These are phyloP conservation scores for Verticillium nubilum DNA, from an alignment of 2,329 filamentous ascomycete species.

Conservation along the genomic window DNA sequence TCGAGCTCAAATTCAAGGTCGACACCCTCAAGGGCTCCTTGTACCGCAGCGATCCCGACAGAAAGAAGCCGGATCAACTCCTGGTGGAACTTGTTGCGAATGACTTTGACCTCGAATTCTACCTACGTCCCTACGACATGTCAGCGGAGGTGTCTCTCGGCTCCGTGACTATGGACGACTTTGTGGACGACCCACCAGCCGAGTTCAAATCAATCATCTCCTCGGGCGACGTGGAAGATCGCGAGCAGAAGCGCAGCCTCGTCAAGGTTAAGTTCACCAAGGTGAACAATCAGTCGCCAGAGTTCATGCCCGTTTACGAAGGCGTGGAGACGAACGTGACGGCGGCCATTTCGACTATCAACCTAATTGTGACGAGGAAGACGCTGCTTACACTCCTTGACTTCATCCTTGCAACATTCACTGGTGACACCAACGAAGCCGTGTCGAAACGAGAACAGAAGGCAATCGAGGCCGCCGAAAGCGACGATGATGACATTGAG, in stretches of 20 bases:
- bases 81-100: slow-evolving; percentile 90
- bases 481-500: slow-evolving; percentile 32
- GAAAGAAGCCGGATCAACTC: slow-evolving; percentile 68
- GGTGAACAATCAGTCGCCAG: slow-evolving; percentile 85
- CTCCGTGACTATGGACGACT: slow-evolving; percentile 85
- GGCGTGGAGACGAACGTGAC: slow-evolving; percentile 92
- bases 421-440: slow-evolving; percentile 47
- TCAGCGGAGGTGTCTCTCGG: slow-evolving; percentile 84
- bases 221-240: slow-evolving; percentile 67
- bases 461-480: slow-evolving; percentile 26
- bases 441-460: slow-evolving; percentile 22
- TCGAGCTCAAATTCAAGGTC: slow-evolving; percentile 95
- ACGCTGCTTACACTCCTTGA: slow-evolving; percentile 89
- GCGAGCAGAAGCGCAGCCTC: slow-evolving; percentile 71
- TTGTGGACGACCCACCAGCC: slow-evolving; percentile 80
- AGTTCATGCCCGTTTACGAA: slow-evolving; percentile 88
- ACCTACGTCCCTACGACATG: slow-evolving; percentile 87
- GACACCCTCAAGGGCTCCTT: slow-evolving; percentile 91
- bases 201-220: slow-evolving; percentile 99
- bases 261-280: slow-evolving; percentile 85
- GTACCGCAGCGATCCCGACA: slow-evolving; percentile 78
- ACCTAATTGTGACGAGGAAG: slow-evolving; percentile 86
- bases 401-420: slow-evolving; percentile 90
- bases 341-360: slow-evolving; percentile 89
- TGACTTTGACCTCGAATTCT: slow-evolving; percentile 81